Evolutionary conservation across 1,139 yeast genomes (phyloP).

Genomic region (Saccharomyces pastorianus): DNA sequence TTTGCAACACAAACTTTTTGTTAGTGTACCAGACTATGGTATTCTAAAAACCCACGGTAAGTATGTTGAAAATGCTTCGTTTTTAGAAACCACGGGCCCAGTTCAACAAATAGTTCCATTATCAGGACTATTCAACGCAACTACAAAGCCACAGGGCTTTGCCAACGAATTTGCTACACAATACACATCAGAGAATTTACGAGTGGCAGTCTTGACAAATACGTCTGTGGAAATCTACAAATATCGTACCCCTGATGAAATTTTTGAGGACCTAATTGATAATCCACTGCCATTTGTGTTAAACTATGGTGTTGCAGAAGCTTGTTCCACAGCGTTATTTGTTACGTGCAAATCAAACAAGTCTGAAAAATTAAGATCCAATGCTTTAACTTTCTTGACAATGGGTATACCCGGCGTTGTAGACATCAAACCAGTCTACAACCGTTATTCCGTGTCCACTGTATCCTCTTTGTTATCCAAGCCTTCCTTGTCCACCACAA

Average conservation of each 20-base stretch:
- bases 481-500: constrained; percentile 20
- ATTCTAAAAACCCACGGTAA: constrained; percentile 61
- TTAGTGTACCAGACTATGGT: constrained; percentile 79
- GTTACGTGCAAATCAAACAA: constrained; percentile 69
- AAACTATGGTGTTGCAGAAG: constrained; percentile 60
- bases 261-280: constrained; percentile 56
- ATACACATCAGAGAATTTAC: constrained; percentile 53
- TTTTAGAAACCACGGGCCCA: constrained; percentile 52
- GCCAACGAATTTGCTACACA: constrained; percentile 82
- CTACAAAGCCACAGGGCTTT: constrained; percentile 67
- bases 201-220: constrained; percentile 74
- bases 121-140: constrained; percentile 63
- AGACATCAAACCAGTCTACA: constrained; percentile 33
- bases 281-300: constrained; percentile 46
- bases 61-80: constrained; percentile 76
- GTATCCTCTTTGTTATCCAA: constrained; percentile 25
- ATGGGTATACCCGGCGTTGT: constrained; percentile 34
- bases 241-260: constrained; percentile 70
- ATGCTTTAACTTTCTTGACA: constrained; percentile 34
- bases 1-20: constrained; percentile 46
- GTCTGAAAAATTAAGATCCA: constrained; percentile 41
- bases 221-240: constrained; percentile 70
- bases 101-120: constrained; percentile 69
- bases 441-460: constrained; percentile 24
- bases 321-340: constrained; percentile 79